Evolutionary conservation across 495 filamentous ascomycete genomes (phyloP), one percentile per base, ranked within the genome.

Genomic region (Penicillium macrosclerotiorum): DNA sequence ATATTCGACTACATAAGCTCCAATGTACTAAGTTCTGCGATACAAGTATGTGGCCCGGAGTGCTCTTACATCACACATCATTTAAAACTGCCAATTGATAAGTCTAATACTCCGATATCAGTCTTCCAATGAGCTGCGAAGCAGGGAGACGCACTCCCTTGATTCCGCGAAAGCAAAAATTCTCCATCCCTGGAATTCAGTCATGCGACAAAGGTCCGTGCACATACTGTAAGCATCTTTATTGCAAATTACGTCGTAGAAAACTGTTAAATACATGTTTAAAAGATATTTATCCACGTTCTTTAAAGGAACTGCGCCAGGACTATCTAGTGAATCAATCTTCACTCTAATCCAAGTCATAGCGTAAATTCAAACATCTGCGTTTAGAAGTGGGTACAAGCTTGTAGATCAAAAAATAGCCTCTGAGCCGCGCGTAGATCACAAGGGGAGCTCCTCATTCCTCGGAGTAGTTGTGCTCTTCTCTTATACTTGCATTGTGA

Each of bases 131-230:
- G n/a, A n/a, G n/a, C n/a, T n/a, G n/a, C n/a, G n/a, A n/a, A n/a
- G n/a, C 20, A 20, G 20, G 17, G 36, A 38, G 4, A 14, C 8
- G 20, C 20, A 8, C 5, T 22, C 35, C 36, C 20, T 38, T 38
- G 5, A 37, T 37, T 38, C 20, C 36, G 25, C 36, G 36, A 37
- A 38, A 23, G 36, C 36, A 20, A 22, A 25, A 38, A 16, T 14
- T 24, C 20, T 16, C 36, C 20, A 37, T 37, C 35, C 20, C 35
- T 37, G 22, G 36, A 25, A 24, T 19, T 38, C 20, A 3, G n/a
- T 18, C 32, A 5, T 3, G 4, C 32, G 16, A 35, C 0, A 19
- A 19, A 1, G 2, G 1, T 18, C 2, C 14, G 4, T 5, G 12
- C 6, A 19, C n/a, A 35, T 3, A 2, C n/a, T 16, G 32, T 7